Percentiles rank a stretch among this genome's conserved stretches.
Conservation (phyloP, 1,284 basidiomycete genomes). For the Ustilago esculenta region DNA sequence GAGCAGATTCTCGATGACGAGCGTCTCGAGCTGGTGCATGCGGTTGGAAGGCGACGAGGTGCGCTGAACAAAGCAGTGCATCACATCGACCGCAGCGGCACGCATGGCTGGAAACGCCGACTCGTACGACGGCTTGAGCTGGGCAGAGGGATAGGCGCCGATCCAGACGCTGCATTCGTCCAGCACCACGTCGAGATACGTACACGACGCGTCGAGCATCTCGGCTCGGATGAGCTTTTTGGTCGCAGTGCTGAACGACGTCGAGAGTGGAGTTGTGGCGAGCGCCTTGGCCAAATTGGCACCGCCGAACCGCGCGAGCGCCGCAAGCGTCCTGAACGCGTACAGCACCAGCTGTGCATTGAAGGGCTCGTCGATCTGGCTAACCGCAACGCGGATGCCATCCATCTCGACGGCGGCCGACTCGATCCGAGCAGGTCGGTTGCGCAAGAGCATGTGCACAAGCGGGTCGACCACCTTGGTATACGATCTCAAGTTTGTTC, state of each 20-base stretch:
- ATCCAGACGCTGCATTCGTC: conserved; percentile 36
- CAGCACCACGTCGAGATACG: conserved; percentile 41
- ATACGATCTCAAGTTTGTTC: conserved; percentile 52
- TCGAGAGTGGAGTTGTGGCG: conserved; percentile 15
- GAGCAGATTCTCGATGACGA: conserved; percentile 80
- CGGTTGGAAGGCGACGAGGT: conserved; percentile 77
- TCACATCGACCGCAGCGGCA: conserved; percentile 78
- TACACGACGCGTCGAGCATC: neutral
- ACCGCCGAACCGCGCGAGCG: conserved; percentile 84
- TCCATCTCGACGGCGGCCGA: conserved; percentile 4
- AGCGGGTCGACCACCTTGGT: conserved; percentile 53
- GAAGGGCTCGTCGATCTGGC: conserved; percentile 76
- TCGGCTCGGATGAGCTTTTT: conserved; percentile 18
- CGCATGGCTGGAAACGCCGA: conserved; percentile 70
- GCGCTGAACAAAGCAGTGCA: conserved; percentile 82
- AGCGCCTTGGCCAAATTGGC: conserved; percentile 75
- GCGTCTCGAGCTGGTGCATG: conserved; percentile 72
- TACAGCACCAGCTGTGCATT: conserved; percentile 77
- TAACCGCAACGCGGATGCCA: conserved; percentile 6
- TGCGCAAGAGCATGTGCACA: conserved; percentile 36
- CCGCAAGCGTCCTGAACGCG: conserved; percentile 79
- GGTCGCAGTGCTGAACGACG: conserved; percentile 24
- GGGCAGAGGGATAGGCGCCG: conserved; percentile 18
- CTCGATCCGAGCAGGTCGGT: conserved; percentile 1
- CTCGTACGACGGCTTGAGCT: conserved; percentile 1